These are phyloP conservation scores for Mrakia gelida DNA, from an alignment of 768 basidiomycete species.

Conservation along the genomic window DNA sequence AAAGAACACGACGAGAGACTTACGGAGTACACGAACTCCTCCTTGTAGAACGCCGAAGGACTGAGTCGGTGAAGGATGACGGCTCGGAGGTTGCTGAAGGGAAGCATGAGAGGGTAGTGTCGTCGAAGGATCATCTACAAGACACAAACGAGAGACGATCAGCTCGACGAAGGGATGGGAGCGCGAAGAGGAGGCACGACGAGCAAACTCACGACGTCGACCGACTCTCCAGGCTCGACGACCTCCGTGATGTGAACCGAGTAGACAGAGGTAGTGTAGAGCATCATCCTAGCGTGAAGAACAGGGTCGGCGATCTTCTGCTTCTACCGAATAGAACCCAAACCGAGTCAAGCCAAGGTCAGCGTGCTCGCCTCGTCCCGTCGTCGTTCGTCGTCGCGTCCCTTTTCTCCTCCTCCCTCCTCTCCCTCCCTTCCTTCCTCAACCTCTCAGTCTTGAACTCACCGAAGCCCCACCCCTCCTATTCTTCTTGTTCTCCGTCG, in stretches of 20 bases:
- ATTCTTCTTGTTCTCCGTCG: not conserved
- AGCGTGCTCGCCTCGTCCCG: not conserved
- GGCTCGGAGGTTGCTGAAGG: slow-evolving; percentile 8
- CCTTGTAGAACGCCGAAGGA: slow-evolving; percentile 20
- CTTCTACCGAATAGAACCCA: no score
- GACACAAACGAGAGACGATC: no score
- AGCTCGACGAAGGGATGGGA: not conserved
- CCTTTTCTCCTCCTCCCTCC: not conserved
- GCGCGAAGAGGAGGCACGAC: no score
- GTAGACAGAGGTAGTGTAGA: slow-evolving; percentile 5
- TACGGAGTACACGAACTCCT: slow-evolving; percentile 17
- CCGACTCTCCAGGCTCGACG: slow-evolving; percentile 7
- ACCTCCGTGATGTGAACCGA: slow-evolving; percentile 29
- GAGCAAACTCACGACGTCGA: slow-evolving; percentile 18
- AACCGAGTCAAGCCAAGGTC: not conserved
- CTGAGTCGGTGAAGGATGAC: slow-evolving; percentile 25
- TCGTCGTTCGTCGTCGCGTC: not conserved
- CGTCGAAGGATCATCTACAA: slow-evolving; percentile 20
- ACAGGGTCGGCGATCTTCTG: not conserved
- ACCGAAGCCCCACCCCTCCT: no score
- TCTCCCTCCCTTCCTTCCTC: no score
- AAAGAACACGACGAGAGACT: not conserved
- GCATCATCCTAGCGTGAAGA: not conserved
- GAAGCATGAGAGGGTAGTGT: slow-evolving; percentile 21
- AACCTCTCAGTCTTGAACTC: no score